phyloP scores from a whole-genome alignment of 1,284 basidiomycete species.

The Phlebopus sp. region DNA sequence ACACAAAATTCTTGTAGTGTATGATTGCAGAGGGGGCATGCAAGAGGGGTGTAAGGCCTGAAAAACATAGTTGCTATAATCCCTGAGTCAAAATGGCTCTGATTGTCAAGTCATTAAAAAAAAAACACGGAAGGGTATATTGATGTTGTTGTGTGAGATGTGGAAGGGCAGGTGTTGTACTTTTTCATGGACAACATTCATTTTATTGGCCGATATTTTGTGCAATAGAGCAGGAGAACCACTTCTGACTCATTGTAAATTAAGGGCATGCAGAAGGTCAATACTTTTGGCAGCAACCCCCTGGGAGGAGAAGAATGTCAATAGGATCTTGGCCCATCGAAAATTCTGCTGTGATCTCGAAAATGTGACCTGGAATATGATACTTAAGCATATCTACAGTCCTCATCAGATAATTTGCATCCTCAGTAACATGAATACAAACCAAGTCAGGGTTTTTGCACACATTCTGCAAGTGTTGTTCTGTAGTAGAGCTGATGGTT shows the following conservation, averaged over 20 bases:
- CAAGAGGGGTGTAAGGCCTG: no score
- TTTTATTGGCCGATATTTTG: conserved; percentile 5
- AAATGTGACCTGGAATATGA: conserved; percentile 13
- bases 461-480: conserved; percentile 16
- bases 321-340: conserved; percentile 20
- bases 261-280: conserved; percentile 26
- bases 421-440: background rate
- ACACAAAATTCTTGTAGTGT: no score
- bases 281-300: conserved; percentile 25
- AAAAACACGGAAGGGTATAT: conserved; percentile 1
- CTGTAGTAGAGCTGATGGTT: conserved; percentile 7
- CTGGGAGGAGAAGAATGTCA: conserved; percentile 27
- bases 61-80: no score
- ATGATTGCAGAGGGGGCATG: no score
- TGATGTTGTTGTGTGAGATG: conserved; percentile 5
- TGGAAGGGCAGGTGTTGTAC: background rate
- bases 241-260: conserved; percentile 31
- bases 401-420: background rate
- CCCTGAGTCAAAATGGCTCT: no score
- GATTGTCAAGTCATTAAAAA: no score
- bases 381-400: conserved; percentile 2
- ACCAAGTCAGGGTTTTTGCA: conserved; percentile 24
- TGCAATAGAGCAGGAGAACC: conserved; percentile 12
- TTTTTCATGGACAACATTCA: no score
- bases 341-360: conserved; percentile 17